Conservation (phyloP, 192 early-diverging fungal genomes). For the Rhizophagus prolifer region DNA sequence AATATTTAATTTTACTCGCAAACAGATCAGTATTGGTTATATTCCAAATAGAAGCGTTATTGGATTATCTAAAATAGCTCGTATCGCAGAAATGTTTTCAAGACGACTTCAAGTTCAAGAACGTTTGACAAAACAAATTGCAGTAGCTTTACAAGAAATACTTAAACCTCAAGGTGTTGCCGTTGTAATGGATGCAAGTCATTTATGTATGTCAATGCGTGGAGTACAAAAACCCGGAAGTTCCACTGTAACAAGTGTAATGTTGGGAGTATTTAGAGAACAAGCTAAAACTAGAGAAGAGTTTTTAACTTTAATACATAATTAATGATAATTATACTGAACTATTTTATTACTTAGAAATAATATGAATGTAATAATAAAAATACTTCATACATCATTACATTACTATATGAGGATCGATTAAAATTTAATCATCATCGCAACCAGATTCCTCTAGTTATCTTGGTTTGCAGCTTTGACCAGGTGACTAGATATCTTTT, state of each 20-base stretch:
- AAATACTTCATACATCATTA: too few species aligned
- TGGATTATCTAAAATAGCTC: conserved; percentile 94
- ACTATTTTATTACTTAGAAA: not conserved
- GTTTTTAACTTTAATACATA: conserved; percentile 80
- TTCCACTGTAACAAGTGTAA: conserved; percentile 90
- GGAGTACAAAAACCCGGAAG: conserved; percentile 98
- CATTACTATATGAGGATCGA: too few species aligned
- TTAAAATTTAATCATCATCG: too few species aligned
- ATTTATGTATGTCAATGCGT: conserved; percentile 98
- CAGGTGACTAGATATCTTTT: not conserved
- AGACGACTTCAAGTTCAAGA: conserved; percentile 97
- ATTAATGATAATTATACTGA: conserved; percentile 32
- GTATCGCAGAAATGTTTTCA: conserved; percentile 98
- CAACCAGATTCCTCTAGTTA: not conserved
- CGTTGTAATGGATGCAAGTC: conserved; percentile 94
- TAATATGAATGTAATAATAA: too few species aligned
- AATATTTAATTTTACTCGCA: not conserved
- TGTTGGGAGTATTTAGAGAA: conserved; percentile 91
- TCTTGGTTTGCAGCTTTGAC: not conserved
- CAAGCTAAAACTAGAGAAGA: conserved; percentile 94
- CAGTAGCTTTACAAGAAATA: conserved; percentile 84
- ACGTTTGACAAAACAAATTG: conserved; percentile 97
- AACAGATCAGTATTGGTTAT: conserved; percentile 90
- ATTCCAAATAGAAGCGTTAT: conserved; percentile 94
- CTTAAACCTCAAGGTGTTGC: conserved; percentile 96